phyloP scores from a whole-genome alignment of 192 early-diverging fungal genomes.

The Linnemannia exigua region DNA sequence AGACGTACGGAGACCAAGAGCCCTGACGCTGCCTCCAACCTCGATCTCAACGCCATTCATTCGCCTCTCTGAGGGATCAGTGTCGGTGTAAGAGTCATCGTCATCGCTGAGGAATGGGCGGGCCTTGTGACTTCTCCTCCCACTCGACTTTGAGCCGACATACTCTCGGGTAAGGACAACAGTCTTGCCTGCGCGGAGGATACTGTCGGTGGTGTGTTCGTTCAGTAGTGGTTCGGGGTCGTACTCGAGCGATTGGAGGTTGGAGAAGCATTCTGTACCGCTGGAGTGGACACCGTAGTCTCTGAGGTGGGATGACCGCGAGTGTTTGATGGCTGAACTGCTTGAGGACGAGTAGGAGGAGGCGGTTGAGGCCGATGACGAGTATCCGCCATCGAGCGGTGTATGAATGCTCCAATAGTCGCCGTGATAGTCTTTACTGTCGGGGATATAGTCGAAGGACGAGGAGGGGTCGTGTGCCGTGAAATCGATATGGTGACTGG shows the following conservation, averaged over 20 bases:
- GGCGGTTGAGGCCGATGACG: conserved; percentile 33
- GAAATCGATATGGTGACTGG: conserved; percentile 18
- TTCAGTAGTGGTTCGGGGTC: conserved; percentile 63
- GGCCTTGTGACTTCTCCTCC: conserved; percentile 17
- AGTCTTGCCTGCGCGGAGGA: conserved; percentile 59
- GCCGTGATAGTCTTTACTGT: conserved; percentile 32
- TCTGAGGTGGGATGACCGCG: conserved; percentile 15
- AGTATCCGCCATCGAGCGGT: conserved; percentile 46
- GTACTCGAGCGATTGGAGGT: conserved; percentile 64
- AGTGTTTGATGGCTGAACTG: conserved; percentile 31
- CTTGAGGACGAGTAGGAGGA: conserved; percentile 35
- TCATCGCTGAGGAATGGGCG: conserved; percentile 36
- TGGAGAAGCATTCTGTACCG: conserved; percentile 61
- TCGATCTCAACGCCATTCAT: conserved; percentile 17
- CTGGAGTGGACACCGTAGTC: conserved; percentile 25
- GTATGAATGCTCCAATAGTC: conserved; percentile 55
- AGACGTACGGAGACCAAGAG: background rate
- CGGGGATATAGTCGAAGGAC: conserved; percentile 3
- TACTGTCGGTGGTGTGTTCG: conserved; percentile 58
- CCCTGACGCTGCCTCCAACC: conserved; percentile 6
- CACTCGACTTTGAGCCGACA: conserved; percentile 23
- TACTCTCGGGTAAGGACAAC: conserved; percentile 68
- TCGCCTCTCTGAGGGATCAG: conserved; percentile 24
- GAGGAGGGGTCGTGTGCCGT: background rate
- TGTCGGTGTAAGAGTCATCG: conserved; percentile 34